phyloP scores from a whole-genome alignment of 1,139 yeast genomes.

The Groenewaldozyma sp. region DNA sequence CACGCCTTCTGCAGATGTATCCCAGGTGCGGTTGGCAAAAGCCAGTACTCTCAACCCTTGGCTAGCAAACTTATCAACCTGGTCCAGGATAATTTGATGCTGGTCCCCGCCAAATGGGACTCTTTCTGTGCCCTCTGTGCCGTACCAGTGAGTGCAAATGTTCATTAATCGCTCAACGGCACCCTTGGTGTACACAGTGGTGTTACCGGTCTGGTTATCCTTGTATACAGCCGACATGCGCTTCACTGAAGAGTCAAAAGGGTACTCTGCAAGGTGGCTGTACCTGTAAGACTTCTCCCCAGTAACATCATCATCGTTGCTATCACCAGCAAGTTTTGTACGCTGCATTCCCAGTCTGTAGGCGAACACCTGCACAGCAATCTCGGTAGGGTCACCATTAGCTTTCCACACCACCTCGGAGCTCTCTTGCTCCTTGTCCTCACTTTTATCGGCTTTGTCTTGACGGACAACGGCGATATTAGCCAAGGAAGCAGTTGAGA shows the following conservation, averaged over 20 bases:
- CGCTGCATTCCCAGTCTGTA: slow-evolving; percentile 39
- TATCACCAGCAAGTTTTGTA: not conserved
- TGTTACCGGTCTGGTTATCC: slow-evolving; percentile 28
- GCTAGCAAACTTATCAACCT: slow-evolving; percentile 54
- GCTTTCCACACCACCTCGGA: slow-evolving; percentile 50
- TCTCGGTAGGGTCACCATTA: slow-evolving; percentile 79
- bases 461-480: slow-evolving; percentile 56
- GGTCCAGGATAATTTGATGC: slow-evolving; percentile 38
- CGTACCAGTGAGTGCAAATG: slow-evolving; percentile 50
- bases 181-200: slow-evolving; percentile 55
- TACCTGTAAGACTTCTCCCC: slow-evolving; percentile 14
- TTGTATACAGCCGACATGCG: slow-evolving; percentile 60
- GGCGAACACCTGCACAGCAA: slow-evolving; percentile 69
- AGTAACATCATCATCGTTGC: not conserved
- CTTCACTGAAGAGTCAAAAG: slow-evolving; percentile 71
- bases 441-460: slow-evolving; percentile 43
- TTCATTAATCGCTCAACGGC: slow-evolving; percentile 66
- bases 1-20: slow-evolving; percentile 3
- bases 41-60: slow-evolving; percentile 72
- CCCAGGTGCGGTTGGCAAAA: slow-evolving; percentile 37
- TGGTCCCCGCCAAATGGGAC: slow-evolving; percentile 27
- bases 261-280: slow-evolving; percentile 53
- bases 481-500: slow-evolving; percentile 57
- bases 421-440: slow-evolving; percentile 32
- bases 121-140: slow-evolving; percentile 20